Evolutionary conservation across 768 basidiomycete genomes (phyloP).

Genomic region (Fibroporia radiculosa): DNA sequence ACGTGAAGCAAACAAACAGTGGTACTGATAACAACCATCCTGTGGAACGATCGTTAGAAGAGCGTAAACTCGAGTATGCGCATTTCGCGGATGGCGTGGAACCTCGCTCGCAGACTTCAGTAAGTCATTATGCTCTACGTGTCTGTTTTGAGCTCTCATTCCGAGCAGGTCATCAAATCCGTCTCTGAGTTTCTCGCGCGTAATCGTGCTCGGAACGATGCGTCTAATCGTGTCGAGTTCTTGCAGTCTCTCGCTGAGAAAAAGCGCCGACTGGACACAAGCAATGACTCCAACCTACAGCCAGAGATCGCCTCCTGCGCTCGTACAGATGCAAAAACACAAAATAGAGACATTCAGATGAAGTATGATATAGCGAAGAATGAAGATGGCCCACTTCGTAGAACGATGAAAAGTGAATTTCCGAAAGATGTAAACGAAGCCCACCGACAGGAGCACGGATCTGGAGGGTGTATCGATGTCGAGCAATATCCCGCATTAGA

Average conservation of each 20-base stretch:
- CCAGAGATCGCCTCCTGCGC: constrained; percentile 51
- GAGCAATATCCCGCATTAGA: constrained; percentile 51
- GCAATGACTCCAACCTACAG: constrained; percentile 21
- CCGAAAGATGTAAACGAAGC: not conserved
- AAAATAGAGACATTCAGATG: constrained; percentile 73
- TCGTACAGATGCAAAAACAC: constrained; percentile 59
- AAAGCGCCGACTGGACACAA: constrained; percentile 31
- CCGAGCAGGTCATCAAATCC: constrained; percentile 48
- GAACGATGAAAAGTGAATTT: constrained; percentile 38
- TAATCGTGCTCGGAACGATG: constrained; percentile 65
- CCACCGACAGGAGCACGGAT: constrained; percentile 6
- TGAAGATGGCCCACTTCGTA: constrained; percentile 64
- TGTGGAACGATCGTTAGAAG: constrained; percentile 40
- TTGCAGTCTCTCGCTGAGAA: constrained; percentile 52
- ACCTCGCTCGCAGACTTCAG: constrained; percentile 50
- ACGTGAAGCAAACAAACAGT: not conserved
- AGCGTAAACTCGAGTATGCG: constrained; percentile 60
- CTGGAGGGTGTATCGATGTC: constrained; percentile 26
- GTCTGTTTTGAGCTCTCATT: constrained; percentile 1
- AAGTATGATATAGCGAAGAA: constrained; percentile 87
- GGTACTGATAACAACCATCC: not conserved
- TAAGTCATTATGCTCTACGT: constrained; percentile 27
- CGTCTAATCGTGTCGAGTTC: constrained; percentile 74
- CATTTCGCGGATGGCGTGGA: constrained; percentile 37
- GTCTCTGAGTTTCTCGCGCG: constrained; percentile 66